Base-by-base conservation (phyloP, 306 rosid species). In the Dalbergia oliveri region DNA sequence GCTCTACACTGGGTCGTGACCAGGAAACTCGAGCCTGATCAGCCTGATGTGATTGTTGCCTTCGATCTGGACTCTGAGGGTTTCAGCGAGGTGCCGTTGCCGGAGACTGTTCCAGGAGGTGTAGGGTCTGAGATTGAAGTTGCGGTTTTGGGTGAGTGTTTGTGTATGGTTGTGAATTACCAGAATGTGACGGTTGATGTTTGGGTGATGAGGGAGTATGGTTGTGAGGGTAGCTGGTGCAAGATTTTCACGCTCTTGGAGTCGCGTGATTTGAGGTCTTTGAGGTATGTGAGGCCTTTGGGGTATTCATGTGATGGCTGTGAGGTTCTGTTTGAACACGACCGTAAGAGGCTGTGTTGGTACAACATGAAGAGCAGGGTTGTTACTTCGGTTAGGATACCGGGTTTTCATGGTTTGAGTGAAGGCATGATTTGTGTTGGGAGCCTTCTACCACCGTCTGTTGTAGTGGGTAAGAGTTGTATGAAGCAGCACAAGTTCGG, bases 1-100 rank as follows among this genome's bases (percentile, higher is more conserved):
- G 61, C 77, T 8, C 79, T 92, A 18, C 97, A 94, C 68, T 94
- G 98, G 98, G 89, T 90, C 5, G 96, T 90, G 26, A 82, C 87
- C 0, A 57, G 88, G 58, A 76, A 81, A 53, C 78, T 81, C 0
- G 88, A 86, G 18, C 56, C 75, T 1, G 81, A 58, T 23, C 87
- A 76, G 1, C 82, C 64, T 3, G 91, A 83, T 39, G 62, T 87
- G n/a, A 78, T 94, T 1, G 65, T 89, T 15, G 90, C 88, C 0
- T 88, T 94, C 16, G 89, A 87, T 49, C 14, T 90, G 0, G 75
- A 1, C 1, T 26, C 1, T 0, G 97, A 89, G 68, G 59, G 8
- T 2, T 94, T 87, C 13, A 3, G 6, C 2, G 93, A 86, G 72
- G 80, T 94, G n/a, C 90, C 94, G 3, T 62, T 87, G 73, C 98